Evolutionary conservation across 1,284 basidiomycete species (phyloP), one percentile per base, ranked within the genome.

Genomic region (Irpex lacteus): DNA sequence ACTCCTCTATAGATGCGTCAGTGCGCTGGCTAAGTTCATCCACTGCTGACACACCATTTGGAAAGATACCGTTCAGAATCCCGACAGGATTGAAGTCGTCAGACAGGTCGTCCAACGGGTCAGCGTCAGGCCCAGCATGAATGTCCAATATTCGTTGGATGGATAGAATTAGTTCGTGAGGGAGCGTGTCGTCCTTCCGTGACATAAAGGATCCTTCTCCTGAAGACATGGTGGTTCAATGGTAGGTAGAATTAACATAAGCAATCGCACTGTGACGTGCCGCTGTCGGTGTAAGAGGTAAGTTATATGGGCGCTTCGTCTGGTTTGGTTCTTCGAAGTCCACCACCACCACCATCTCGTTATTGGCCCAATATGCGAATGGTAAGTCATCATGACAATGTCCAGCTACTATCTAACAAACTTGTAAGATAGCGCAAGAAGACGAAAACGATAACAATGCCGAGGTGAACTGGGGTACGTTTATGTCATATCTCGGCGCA

Each of bases 381-480:
- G 84, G 85, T 85, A 72, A 67, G 74, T 68, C 19, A 13, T 44
- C 3, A 11, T 18, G 1, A 44, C 7, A 19, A 18, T 4, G 44
- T 36, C 18, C 5, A 11, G 5, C 2, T 49, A 7, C 53, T 4
- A 8, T 6, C 62, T 63, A 36, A 63, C 54, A 57, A 21, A 40
- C 38, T 53, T 60, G 65, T 19, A 60, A 91, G 90, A 79, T 92
- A 69, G 82, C 86, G 63, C 87, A 88, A 67, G 90, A 94, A 72
- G 91, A 94, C 63, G 93, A 96, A 76, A 85, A 80, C 63, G 87
- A 90, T 60, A 93, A 96, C 70, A 86, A 88, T 61, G 88, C 89
- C 65, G 94, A 97, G 75, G 96, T 98, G 59, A 94, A 93, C 32
- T 97, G 95, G 95, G 93, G 93, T 94, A 66, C 66, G 86, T 79